Percentiles rank a stretch among this genome's conserved stretches.
Evolutionary conservation across 2,329 filamentous ascomycete species (phyloP).

Genomic region (Fusarium nisikadoi): DNA sequence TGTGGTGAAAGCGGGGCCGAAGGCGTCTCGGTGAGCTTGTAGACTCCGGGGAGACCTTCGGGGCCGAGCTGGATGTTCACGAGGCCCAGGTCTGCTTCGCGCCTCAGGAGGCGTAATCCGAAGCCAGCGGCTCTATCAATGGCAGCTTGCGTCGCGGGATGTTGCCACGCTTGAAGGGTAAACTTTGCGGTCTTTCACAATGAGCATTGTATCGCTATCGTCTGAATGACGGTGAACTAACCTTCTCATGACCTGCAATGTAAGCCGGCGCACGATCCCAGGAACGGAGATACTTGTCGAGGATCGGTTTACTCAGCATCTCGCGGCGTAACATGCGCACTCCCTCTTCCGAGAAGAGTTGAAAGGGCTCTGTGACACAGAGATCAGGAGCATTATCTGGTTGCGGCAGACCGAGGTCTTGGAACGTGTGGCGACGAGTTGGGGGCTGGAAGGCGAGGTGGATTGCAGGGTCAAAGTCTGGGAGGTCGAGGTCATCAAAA

Average conservation of each 20-base stretch:
- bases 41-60: neutral
- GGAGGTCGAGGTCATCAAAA: neutral
- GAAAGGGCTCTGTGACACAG: neutral
- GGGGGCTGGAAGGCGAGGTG: neutral
- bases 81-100: neutral
- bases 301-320: neutral
- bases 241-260: conserved; percentile 1
- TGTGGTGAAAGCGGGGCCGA: neutral
- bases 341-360: neutral
- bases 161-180: neutral
- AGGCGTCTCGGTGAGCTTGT: neutral
- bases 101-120: neutral
- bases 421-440: neutral
- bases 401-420: neutral
- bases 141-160: neutral
- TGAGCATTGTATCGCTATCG: rapidly evolving
- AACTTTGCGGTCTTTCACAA: neutral
- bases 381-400: neutral
- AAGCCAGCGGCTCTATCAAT: neutral
- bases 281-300: neutral
- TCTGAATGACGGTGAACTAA: rapidly evolving
- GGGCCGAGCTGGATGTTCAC: conserved; percentile 4
- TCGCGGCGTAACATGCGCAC: neutral
- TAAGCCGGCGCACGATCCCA: neutral
- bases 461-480: neutral